Base-by-base conservation (phyloP, 768 basidiomycete species). In the Dictyophora rubrovolvata region DNA sequence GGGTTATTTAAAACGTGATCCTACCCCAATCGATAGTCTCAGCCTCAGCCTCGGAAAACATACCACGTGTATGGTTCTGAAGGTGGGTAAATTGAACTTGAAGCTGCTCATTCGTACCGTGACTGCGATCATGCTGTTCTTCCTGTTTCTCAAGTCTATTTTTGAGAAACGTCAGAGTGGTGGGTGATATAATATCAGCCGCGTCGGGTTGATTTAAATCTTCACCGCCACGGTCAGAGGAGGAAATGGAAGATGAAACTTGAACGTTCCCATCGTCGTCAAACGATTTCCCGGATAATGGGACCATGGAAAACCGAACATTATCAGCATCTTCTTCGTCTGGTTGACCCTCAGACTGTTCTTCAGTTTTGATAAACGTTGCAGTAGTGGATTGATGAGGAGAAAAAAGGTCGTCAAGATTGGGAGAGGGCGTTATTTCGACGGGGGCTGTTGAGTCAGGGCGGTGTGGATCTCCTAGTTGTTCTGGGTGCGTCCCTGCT, bases 11-110 rank as follows among this genome's bases (percentile, higher is more conserved):
- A 11, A 11, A 52, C 78, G 60, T 65, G 89, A 89, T 84, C 90
- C 89, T 68, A 55, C 64, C 66, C 33, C 76, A 76, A n/a, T 69
- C 72, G 21, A 64, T 66, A 18, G 65, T 67, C 63, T 66, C 68
- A 34, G 74, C 70, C 23, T 71, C 74, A 46, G 56, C 56, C 37
- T 62, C 66, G 18, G 72, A 69, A 8, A 47, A 52, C 35, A 52
- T 42, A 59, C 63, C 63, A 62, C 78, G 75, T 42, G 74, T 76
- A 65, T 84, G 78, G 54, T 75, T 79, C 50, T 86, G 87, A 47
- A 84, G 74, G 37, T 83, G 79, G 54, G 79, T 76, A 63, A 91
- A 90, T 62, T 88, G 87, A 65, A 88, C 84, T 63, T 87, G 88
- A 46, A 91, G 71, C 64, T 82, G 85, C 54, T 82, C 77, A 64